Conservation (phyloP, 2,329 filamentous ascomycete genomes). For the Aspergillus fischeri region DNA sequence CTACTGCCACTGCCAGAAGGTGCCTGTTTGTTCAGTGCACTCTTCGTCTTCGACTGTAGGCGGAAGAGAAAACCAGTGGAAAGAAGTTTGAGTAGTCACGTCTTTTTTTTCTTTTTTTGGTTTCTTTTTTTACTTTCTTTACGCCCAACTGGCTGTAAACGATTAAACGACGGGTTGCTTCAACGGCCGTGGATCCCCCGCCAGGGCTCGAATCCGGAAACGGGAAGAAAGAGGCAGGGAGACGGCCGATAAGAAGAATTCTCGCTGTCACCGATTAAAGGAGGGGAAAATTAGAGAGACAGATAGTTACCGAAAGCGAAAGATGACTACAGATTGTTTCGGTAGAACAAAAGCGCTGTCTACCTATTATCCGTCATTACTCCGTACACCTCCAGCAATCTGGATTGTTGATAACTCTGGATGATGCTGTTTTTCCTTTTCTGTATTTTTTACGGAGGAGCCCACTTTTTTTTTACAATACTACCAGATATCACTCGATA, state of each 20-base stretch:
- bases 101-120: slow-evolving; percentile 6
- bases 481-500: too few relatives aligned
- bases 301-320: slow-evolving; percentile 14
- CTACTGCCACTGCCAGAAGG: too few relatives aligned
- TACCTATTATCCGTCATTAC: slow-evolving; percentile 3
- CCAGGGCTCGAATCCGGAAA: slow-evolving; percentile 33
- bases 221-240: slow-evolving; percentile 19
- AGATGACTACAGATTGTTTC: slow-evolving; percentile 1
- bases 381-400: too few relatives aligned
- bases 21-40: too few relatives aligned
- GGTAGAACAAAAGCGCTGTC: slow-evolving; percentile 1
- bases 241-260: slow-evolving; percentile 19
- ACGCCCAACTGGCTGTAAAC: slow-evolving; percentile 9
- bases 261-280: slow-evolving; percentile 13
- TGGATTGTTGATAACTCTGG: too few relatives aligned
- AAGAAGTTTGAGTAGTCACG: slow-evolving; percentile 14
- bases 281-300: not conserved
- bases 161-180: slow-evolving; percentile 1
- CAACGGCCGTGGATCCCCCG: slow-evolving; percentile 32
- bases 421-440: too few relatives aligned
- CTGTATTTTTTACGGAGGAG: too few relatives aligned
- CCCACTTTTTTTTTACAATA: not conserved
- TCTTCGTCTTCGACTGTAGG: too few relatives aligned
- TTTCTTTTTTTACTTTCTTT: slow-evolving; percentile 12
- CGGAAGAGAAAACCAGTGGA: not conserved